Base-by-base conservation (phyloP, 192 early-diverging fungal species). In the Geranomyces michiganensis region DNA sequence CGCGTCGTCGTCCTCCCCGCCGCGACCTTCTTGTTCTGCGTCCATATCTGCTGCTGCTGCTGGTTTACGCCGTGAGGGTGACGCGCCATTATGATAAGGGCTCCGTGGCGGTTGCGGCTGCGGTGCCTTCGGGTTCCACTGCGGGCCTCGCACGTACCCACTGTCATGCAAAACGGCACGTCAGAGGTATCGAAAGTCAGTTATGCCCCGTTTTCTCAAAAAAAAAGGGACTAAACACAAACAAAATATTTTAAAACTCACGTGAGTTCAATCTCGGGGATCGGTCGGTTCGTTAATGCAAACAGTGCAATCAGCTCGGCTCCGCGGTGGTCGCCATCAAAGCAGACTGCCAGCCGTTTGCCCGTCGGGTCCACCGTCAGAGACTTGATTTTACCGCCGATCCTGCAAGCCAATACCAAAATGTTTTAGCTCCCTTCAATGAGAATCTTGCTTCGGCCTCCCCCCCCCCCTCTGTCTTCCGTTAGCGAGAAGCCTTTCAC, bases 301-400 rank as follows among this genome's bases (percentile, higher is more conserved):
- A 87, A 81, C 0, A 87, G 64, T 0, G 79, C 82, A 21, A 87
- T 21, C 21, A 86, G 60, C 17, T 84, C 76, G 1, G 76, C 74
- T 46, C 74, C 74, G 33, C 13, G 32, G 27, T 70, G 59, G 9
- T 62, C 17, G 27, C 85, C 58, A 31, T 81, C 79, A 73, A 84
- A 88, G 10, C 70, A 56, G 27, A 90, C 78, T 3, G 82, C 81
- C 31, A 90, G 45, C 30, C 88, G 73, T 21, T 82, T 76, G 5
- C 87, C 87, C 41, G 73, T 76, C 13, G 78, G 80, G 53, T 90
- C 88, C 8, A 89, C 41, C 3, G 62, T 58, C 26, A 90, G 59
- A 30, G 81, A 67, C 36, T 81, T 76, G 51, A 90, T 84, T 1
- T 68, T 66, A 0, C 88, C 88, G 22, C 79, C 83, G 12, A 85